These are phyloP conservation scores for Quercus tomentella DNA, from an alignment of 331 rosid species.

Conservation along the genomic window DNA sequence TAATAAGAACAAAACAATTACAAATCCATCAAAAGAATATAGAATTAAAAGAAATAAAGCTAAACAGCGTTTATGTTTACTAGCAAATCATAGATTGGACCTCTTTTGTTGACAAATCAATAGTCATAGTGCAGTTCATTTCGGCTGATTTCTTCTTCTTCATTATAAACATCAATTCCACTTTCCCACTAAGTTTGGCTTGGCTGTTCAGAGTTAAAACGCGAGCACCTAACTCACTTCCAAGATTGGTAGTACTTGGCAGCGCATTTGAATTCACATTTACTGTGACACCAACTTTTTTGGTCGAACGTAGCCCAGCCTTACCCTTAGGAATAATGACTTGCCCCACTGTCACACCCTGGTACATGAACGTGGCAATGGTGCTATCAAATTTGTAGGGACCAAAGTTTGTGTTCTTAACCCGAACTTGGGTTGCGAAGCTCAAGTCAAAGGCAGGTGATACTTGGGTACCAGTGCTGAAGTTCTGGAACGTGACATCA, in stretches of 20 bases:
- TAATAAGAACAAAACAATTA: not conserved
- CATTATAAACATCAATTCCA: slow-evolving; percentile 30
- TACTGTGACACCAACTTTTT: slow-evolving; percentile 21
- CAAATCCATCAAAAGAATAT: not conserved
- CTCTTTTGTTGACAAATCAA: slow-evolving; percentile 5
- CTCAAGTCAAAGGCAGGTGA: not conserved
- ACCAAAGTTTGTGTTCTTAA: slow-evolving; percentile 27
- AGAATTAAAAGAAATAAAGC: not conserved
- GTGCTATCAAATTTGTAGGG: slow-evolving; percentile 18
- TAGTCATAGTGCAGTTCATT: slow-evolving; percentile 39
- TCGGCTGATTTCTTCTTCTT: slow-evolving; percentile 27
- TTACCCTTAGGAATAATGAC: slow-evolving; percentile 26
- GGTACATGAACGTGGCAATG: not conserved
- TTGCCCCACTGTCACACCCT: slow-evolving; percentile 1
- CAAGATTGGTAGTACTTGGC: not conserved
- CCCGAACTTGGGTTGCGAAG: slow-evolving; percentile 16
- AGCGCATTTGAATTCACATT: not conserved
- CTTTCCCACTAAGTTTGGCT: slow-evolving; percentile 39
- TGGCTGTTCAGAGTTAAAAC: slow-evolving; percentile 34
- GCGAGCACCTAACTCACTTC: slow-evolving; percentile 10
- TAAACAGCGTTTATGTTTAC: not conserved
- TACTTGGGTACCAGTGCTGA: not conserved
- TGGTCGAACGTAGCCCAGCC: slow-evolving; percentile 28
- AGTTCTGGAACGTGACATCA: not conserved
- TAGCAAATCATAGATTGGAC: slow-evolving; percentile 15